Evolutionary conservation across 1,284 basidiomycete genomes (phyloP).

Genomic region (Pascua sp.): DNA sequence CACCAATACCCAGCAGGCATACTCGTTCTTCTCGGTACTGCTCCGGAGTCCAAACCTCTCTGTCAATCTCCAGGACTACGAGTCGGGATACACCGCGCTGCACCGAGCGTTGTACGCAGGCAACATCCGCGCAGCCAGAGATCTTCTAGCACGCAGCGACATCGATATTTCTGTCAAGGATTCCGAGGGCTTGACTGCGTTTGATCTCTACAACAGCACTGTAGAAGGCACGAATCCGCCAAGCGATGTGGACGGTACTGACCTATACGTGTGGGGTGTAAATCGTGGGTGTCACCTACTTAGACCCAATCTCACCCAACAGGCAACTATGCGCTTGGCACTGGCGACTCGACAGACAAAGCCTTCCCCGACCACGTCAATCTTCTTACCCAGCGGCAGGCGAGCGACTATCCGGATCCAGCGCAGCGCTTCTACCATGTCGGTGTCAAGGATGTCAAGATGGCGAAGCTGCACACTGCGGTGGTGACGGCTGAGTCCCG

Average conservation of each 20-base stretch:
- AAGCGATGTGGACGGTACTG: conserved; percentile 52
- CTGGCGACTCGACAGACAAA: conserved; percentile 76
- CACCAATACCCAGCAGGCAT: conserved; percentile 58
- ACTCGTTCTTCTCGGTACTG: conserved; percentile 78
- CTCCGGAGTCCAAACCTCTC: conserved; percentile 71
- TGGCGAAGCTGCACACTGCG: conserved; percentile 79
- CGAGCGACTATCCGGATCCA: conserved; percentile 40
- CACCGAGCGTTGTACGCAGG: conserved; percentile 87
- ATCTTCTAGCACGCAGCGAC: conserved; percentile 71
- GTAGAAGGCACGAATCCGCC: conserved; percentile 62
- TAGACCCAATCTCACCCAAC: conserved; percentile 43
- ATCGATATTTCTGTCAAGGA: conserved; percentile 77
- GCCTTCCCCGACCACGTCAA: conserved; percentile 73
- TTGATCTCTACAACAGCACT: conserved; percentile 91
- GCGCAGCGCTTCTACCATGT: conserved; percentile 53
- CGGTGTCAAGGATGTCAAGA: conserved; percentile 63
- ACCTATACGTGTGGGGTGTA: conserved; percentile 87
- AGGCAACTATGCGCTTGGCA: conserved; percentile 74
- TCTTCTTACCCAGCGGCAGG: conserved; percentile 52
- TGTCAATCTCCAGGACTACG: conserved; percentile 76
- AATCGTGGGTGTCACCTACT: conserved; percentile 58
- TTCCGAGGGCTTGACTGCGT: conserved; percentile 83
- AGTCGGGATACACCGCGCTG: conserved; percentile 87
- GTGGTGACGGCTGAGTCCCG: conserved; percentile 69
- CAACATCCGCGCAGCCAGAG: conserved; percentile 73